A percentile compares a stretch with the other conserved stretches of the same genome.
phyloP scores from a whole-genome alignment of 1,284 basidiomycete species.

The Leucoagaricus sp. region DNA sequence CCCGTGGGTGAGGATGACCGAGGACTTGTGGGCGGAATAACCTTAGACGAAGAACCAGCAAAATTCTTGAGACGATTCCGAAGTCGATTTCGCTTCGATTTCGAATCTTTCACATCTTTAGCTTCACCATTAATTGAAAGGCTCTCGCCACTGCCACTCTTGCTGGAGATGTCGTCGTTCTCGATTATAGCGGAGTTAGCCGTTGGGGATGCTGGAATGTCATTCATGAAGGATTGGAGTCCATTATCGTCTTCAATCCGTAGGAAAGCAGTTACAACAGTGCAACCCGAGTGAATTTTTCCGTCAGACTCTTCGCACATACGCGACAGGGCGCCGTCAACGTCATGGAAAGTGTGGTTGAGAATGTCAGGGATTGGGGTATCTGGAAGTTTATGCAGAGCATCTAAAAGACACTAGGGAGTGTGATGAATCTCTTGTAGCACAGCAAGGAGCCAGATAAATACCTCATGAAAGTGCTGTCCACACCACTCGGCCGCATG shows the following conservation, averaged over 20 bases:
- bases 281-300: constrained; percentile 96
- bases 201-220: constrained; percentile 28
- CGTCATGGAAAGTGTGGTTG: constrained; percentile 92
- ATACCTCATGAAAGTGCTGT: constrained; percentile 90
- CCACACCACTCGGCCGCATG: constrained; percentile 99
- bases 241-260: constrained; percentile 86
- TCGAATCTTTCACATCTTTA: constrained; percentile 19
- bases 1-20: constrained; percentile 41
- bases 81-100: constrained; percentile 44
- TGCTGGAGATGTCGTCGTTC: constrained; percentile 34
- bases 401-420: constrained; percentile 55
- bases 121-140: constrained; percentile 19
- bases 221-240: constrained; percentile 60
- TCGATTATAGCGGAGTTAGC: constrained; percentile 36
- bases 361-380: constrained; percentile 83
- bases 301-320: constrained; percentile 84
- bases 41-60: constrained; percentile 38
- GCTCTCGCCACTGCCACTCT: constrained; percentile 31
- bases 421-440: constrained; percentile 1
- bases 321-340: constrained; percentile 81
- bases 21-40: constrained; percentile 29
- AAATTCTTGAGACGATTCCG: constrained; percentile 59
- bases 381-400: constrained; percentile 50
- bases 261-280: constrained; percentile 96
- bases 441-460: constrained; percentile 18